Evolutionary conservation across 345 rosid genomes (phyloP), one percentile per base, ranked within the genome.

Genomic region (Streptanthus diversifolius): DNA sequence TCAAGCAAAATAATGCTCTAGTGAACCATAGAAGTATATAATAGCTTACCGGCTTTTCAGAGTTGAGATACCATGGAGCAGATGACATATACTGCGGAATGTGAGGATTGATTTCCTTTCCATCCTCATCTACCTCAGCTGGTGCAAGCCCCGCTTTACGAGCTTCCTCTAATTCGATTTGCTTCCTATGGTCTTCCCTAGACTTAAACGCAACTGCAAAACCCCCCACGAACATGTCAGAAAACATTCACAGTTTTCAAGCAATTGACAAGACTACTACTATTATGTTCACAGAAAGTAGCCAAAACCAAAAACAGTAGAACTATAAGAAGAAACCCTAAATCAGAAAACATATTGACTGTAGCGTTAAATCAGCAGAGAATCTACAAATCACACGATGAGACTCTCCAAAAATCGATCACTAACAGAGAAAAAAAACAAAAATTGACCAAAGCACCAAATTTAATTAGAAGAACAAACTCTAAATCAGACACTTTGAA

Each of bases 111-210:
- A 88, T 88, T 52, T 84, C 88, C 51, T 84, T 88, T n/a, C 93
- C 93, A 84, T 83, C 93, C 54, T 88, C 90, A 35, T 88, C 93
- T 19, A 88, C 77, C 70, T 88, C 93, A 39, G 90, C 90, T 1
- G 90, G 93, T 0, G 93, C 93, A 76, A 88, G 93, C 27, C 93
- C 93, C 0, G 90, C 93, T 75, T 86, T 86, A 27, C 93, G 84
- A 0, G 90, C 90, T 74, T 86, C 88, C 55, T 84, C 87, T 73
- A 88, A 72, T 76, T 88, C 90, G 12, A 81, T 48, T 52, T 80
- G 90, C 68, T 88, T 86, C 74, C 88, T 25, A 11, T 86, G 90
- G 19, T 84, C 90, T 77, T 86, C 87, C 73, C 90, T 84, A 5
- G 88, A 86, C 73, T 86, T 88, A 39, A 88, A 85, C 8, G 85